phyloP scores from a whole-genome alignment of 2,329 filamentous ascomycete species.

The Cladosporium halotolerans region DNA sequence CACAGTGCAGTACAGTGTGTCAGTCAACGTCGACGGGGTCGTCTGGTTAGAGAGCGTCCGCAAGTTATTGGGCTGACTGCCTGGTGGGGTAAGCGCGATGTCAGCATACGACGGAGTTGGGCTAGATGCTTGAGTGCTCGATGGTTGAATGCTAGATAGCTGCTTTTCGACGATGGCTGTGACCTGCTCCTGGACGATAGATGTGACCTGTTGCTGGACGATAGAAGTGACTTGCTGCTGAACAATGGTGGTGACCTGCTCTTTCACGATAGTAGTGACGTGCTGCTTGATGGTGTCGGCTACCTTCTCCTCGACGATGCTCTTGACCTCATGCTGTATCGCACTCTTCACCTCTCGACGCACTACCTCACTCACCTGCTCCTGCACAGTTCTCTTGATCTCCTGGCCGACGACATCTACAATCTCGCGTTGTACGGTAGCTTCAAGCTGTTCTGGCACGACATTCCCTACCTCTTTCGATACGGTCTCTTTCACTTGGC shows the following conservation, averaged over 20 bases:
- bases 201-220: constrained; percentile 8
- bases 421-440: too few relatives aligned
- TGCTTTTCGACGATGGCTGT: background rate
- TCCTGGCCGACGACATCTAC: too few relatives aligned
- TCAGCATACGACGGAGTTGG: constrained; percentile 4
- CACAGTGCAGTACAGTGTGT: constrained; percentile 10
- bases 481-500: background rate
- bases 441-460: background rate
- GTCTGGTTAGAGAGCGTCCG: constrained; percentile 3
- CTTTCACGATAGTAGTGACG: background rate
- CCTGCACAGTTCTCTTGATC: too few relatives aligned
- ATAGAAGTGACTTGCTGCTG: background rate
- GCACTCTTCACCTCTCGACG: too few relatives aligned
- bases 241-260: constrained; percentile 2
- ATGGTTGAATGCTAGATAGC: background rate
- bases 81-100: background rate
- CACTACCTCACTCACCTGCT: too few relatives aligned
- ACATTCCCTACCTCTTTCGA: background rate
- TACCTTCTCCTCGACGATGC: background rate
- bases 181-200: too few relatives aligned
- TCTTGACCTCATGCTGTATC: background rate
- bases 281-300: background rate
- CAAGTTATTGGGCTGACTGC: constrained; percentile 4
- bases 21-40: background rate
- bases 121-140: background rate